These are phyloP conservation scores for Claviceps sp. DNA, from an alignment of 2,329 filamentous ascomycete genomes.

Conservation along the genomic window DNA sequence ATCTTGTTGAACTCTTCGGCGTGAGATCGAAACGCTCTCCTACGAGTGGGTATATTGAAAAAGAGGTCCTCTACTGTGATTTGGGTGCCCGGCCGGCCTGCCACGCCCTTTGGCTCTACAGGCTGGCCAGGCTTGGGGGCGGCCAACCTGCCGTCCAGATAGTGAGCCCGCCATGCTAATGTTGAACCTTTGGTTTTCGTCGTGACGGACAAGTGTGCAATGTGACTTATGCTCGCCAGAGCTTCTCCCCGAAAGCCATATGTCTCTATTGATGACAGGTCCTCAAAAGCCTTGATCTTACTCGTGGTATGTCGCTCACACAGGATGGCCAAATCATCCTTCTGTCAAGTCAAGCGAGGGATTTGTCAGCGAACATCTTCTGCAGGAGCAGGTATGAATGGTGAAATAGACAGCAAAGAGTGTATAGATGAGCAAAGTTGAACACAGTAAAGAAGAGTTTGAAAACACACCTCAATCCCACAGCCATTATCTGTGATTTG, in stretches of 20 bases:
- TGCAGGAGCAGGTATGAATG: not conserved
- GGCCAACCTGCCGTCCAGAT: conserved; percentile 67
- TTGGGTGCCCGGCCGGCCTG: conserved; percentile 80
- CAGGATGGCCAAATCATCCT: conserved; percentile 79
- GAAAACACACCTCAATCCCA: conserved; percentile 67
- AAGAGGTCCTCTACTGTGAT: conserved; percentile 96
- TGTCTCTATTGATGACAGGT: conserved; percentile 76
- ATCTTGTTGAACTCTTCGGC: conserved; percentile 98
- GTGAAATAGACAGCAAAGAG: not conserved
- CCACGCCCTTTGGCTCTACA: conserved; percentile 73
- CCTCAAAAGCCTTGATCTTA: conserved; percentile 87
- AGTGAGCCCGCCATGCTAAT: conserved; percentile 83
- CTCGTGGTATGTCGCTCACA: conserved; percentile 96
- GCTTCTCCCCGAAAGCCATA: conserved; percentile 98
- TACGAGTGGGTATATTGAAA: conserved; percentile 84
- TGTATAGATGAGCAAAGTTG: not conserved
- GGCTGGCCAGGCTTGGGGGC: conserved; percentile 79
- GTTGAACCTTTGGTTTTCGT: conserved; percentile 82
- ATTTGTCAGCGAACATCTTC: not conserved
- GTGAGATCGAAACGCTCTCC: conserved; percentile 77
- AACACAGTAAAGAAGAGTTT: conserved; percentile 4
- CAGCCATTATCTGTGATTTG: conserved; percentile 97
- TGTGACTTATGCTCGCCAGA: conserved; percentile 93
- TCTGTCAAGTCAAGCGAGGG: conserved; percentile 32
- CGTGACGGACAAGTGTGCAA: conserved; percentile 88